A percentile compares a stretch with the other conserved stretches of the same genome.
Conservation (phyloP, 805 yeast species). For the Ogataea sp. region DNA sequence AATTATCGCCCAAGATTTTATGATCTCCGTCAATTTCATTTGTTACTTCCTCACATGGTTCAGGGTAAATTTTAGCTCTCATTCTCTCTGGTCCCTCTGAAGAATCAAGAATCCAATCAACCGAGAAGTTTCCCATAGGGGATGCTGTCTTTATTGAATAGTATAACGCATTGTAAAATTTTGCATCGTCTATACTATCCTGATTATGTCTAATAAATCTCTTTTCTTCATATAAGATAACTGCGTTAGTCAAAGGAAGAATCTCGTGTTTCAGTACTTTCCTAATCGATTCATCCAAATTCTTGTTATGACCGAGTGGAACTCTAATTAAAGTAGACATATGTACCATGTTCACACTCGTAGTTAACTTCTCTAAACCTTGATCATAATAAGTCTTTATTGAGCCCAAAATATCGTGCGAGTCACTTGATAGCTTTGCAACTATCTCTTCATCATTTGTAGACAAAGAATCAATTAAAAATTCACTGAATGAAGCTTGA, state of each 20-base stretch:
- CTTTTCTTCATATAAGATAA: slow-evolving; percentile 37
- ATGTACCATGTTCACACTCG: not conserved
- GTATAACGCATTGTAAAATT: slow-evolving; percentile 40
- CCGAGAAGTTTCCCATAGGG: slow-evolving; percentile 11
- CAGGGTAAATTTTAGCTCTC: slow-evolving; percentile 53
- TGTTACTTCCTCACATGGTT: slow-evolving; percentile 8
- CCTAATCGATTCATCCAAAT: not conserved
- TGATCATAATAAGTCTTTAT: no score
- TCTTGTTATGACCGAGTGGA: not conserved
- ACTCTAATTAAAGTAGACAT: not conserved
- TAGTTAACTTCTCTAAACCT: no score
- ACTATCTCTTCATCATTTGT: no score
- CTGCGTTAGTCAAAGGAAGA: slow-evolving; percentile 27
- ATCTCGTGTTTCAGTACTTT: slow-evolving; percentile 17
- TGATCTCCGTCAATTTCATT: no score
- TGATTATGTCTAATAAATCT: slow-evolving; percentile 47
- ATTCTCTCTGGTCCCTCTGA: slow-evolving; percentile 65
- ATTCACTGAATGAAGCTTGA: not conserved
- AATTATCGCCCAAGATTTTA: no score
- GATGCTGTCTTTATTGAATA: slow-evolving; percentile 33
- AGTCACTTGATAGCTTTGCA: no score
- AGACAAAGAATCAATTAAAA: not conserved
- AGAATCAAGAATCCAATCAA: slow-evolving; percentile 47
- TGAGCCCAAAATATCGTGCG: no score
- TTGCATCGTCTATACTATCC: slow-evolving; percentile 56